Conservation (phyloP, 371 early-diverging fungal genomes). For the Basidiobolus heterosporus region DNA sequence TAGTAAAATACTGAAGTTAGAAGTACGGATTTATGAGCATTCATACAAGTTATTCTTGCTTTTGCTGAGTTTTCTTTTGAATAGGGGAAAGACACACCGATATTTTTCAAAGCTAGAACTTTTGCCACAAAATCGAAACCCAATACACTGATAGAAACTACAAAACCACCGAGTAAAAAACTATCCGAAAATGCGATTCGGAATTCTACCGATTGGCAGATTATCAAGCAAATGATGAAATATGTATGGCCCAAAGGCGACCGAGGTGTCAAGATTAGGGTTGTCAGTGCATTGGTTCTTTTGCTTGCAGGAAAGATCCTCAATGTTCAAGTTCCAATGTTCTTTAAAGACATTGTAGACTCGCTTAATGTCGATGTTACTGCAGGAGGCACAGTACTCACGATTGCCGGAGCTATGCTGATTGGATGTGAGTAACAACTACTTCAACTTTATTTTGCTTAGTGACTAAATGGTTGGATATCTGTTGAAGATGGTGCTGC, state of each 20-base stretch:
- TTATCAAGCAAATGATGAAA: slow-evolving; percentile 57
- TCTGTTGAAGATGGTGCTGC: slow-evolving; percentile 60
- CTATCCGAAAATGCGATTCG: no score
- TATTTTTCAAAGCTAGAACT: no score
- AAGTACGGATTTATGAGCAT: no score
- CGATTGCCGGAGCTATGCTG: slow-evolving; percentile 69
- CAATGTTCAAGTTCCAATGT: slow-evolving; percentile 86
- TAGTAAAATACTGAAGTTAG: no score
- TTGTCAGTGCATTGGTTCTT: slow-evolving; percentile 60
- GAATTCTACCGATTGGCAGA: slow-evolving; percentile 25
- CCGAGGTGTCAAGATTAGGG: slow-evolving; percentile 59
- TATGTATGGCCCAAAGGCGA: slow-evolving; percentile 87
- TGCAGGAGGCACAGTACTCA: slow-evolving; percentile 38
- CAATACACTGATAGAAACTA: no score
- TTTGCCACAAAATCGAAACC: no score
- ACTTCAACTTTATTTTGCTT: background rate
- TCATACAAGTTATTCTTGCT: no score
- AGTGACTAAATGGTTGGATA: background rate
- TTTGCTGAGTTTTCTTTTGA: no score
- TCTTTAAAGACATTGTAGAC: slow-evolving; percentile 84
- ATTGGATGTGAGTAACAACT: slow-evolving; percentile 51
- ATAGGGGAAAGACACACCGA: no score
- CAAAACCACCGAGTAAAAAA: no score
- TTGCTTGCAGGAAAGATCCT: slow-evolving; percentile 71
- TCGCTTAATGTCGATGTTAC: slow-evolving; percentile 30